Base-by-base conservation (phyloP, 1,139 yeast species). In the Saccharomyces pastorianus region DNA sequence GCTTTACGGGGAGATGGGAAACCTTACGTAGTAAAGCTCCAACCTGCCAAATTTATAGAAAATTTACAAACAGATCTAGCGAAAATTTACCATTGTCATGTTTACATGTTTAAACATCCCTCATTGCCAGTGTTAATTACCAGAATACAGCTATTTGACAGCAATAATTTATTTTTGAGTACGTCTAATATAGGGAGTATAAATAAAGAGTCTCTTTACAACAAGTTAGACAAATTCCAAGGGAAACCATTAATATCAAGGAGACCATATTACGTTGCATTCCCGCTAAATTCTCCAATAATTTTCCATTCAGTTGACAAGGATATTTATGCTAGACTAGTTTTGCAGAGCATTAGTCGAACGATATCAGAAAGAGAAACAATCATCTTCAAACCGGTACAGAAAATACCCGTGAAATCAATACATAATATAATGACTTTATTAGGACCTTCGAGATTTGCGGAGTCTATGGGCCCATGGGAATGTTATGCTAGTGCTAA, bases 101-200 rank as follows among this genome's bases (percentile, higher is more conserved):
- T 84, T 26, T 84, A 84, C 63, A 79, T 84, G n/a, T 82, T 87
- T 51, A 74, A 80, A 52, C 89, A 84, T 67, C 88, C 90, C 1
- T 70, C 71, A 14, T 73, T 80, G 48, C 88, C 90, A 1, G 63
- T 85, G 55, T 70, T 82, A 1, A 69, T 88, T 20, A 74, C 85
- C 4, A 70, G 95, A 49, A 74, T 87, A 25, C 95, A 87, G 62
- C 76, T 85, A 42, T 86, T 83, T 65, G 93, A 87, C 59, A 68
- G 79, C 4, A 57, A 59, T 28, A 56, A 57, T 27, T 48, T 52
- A 3, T 55, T 57, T 50, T 27, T 55, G 13, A 41, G 20, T 13
- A 27, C 51, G 5, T 27, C 52, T 11, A 53, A 54, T 13, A 52
- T 32, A 26, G 42, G 20, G 11, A 31, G 46, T 13, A 31, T 25